These are phyloP conservation scores for Naganishia onofrii DNA, from an alignment of 768 basidiomycete species.

Conservation along the genomic window DNA sequence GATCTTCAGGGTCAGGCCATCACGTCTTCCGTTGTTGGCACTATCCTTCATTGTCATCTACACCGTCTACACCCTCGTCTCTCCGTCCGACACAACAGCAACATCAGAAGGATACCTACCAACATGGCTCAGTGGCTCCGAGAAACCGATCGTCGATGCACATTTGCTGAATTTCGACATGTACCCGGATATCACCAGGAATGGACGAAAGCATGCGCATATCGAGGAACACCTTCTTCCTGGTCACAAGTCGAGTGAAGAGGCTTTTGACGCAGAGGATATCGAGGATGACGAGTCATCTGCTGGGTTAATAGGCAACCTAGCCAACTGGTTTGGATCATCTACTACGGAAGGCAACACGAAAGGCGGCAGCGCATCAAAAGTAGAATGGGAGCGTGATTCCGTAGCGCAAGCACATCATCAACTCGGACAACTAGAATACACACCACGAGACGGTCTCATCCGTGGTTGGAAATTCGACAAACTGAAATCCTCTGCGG, in stretches of 20 bases:
- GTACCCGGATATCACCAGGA: conserved; percentile 25
- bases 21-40: conserved; percentile 34
- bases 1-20: conserved; percentile 33
- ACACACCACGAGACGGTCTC: conserved; percentile 35
- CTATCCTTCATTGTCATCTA: conserved; percentile 29
- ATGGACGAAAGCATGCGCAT: conserved; percentile 20
- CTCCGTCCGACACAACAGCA: background rate
- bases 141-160: background rate
- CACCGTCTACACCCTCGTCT: conserved; percentile 25
- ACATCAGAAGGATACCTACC: background rate
- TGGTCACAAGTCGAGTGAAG: background rate
- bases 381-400: conserved; percentile 14
- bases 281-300: conserved; percentile 11
- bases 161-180: conserved; percentile 29
- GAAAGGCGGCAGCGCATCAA: background rate
- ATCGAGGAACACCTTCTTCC: conserved; percentile 10
- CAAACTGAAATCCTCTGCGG: background rate
- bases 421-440: conserved; percentile 28
- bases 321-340: background rate
- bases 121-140: conserved; percentile 15
- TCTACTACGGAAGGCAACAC: background rate
- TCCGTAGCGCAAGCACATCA: conserved; percentile 10
- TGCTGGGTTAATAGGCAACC: background rate
- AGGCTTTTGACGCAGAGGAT: conserved; percentile 14
- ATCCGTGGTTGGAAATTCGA: conserved; percentile 46